Base-by-base conservation (phyloP, 257 asterid species). In the Avicennia marina region DNA sequence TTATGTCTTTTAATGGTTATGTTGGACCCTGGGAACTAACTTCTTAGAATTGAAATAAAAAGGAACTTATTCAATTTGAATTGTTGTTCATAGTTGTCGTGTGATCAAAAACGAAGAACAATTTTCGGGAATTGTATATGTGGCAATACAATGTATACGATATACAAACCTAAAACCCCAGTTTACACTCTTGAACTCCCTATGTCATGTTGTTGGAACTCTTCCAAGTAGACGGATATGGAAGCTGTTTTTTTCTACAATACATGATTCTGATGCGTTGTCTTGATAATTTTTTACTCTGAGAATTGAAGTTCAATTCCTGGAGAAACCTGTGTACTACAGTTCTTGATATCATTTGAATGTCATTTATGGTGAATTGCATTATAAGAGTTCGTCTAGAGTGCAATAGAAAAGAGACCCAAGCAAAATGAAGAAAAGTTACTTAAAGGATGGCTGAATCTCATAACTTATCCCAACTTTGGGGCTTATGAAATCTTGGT, bases 21-120 rank as follows among this genome's bases (percentile, higher is more conserved):
- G 48, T 63, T 16, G 31, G 59, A 38, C 46, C 7, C 16, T 48
- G 32, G 69, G 29, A 43, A 46, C 36, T 65, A 62, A 40, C 36
- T 62, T 39, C 3, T 52, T 52, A n/a, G 34, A 33, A 24, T 38
- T 47, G 57, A 32, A n/a, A 7, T 59, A 8, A 13, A 29, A 16
- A 58, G 21, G 47, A 50, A 42, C 33, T 46, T 26, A 17, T 24
- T 24, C 17, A 18, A 53, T n/a, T n/a, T n/a, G n/a, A n/a, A n/a
- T n/a, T n/a, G n/a, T n/a, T n/a, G n/a, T n/a, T n/a, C n/a, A n/a
- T n/a, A n/a, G n/a, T n/a, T n/a, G n/a, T n/a, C n/a, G n/a, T n/a
- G n/a, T n/a, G n/a, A 53, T 29, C 34, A 29, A 29, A 29, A 4
- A 8, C 7, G 8, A 8, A 29, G 34, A 4, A 29, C 8, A 29